A percentile compares a stretch with the other conserved stretches of the same genome.
phyloP scores from a whole-genome alignment of 2,329 filamentous ascomycete species.

The Aureobasidium namibiae region DNA sequence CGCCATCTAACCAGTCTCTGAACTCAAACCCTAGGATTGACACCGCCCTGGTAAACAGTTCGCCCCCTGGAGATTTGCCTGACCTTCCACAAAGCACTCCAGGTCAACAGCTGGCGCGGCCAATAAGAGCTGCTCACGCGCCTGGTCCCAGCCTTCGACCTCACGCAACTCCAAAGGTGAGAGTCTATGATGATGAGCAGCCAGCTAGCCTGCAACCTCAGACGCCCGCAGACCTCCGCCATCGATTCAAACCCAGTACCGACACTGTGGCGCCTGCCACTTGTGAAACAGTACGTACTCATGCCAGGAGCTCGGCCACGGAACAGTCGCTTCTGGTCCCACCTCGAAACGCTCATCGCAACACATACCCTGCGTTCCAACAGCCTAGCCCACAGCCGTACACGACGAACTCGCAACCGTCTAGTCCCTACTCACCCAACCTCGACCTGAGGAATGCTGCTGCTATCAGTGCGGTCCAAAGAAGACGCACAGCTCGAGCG shows the following conservation, averaged over 20 bases:
- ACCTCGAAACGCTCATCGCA: slow-evolving; percentile 11
- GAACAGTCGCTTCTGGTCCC: neutral
- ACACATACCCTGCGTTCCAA: slow-evolving; percentile 14
- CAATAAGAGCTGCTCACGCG: neutral
- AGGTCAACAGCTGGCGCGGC: neutral
- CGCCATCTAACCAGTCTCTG: neutral
- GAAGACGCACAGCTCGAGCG: neutral
- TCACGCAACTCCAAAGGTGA: slow-evolving; percentile 17
- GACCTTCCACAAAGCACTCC: neutral
- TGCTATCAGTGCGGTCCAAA: neutral
- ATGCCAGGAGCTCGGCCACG: neutral
- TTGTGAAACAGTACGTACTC: neutral
- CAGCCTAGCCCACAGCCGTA: neutral
- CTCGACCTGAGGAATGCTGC: slow-evolving; percentile 2
- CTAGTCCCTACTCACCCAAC: neutral
- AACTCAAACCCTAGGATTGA: neutral
- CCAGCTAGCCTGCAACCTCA: slow-evolving; percentile 24
- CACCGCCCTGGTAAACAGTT: neutral
- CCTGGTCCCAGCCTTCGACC: neutral
- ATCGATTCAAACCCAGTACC: neutral
- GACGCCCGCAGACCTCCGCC: slow-evolving; percentile 26
- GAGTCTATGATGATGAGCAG: slow-evolving; percentile 25
- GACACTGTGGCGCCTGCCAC: neutral
- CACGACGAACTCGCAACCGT: neutral
- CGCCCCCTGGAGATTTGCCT: neutral